Evolutionary conservation across 495 filamentous ascomycete species (phyloP).

Genomic region (Bacidia gigantensis): DNA sequence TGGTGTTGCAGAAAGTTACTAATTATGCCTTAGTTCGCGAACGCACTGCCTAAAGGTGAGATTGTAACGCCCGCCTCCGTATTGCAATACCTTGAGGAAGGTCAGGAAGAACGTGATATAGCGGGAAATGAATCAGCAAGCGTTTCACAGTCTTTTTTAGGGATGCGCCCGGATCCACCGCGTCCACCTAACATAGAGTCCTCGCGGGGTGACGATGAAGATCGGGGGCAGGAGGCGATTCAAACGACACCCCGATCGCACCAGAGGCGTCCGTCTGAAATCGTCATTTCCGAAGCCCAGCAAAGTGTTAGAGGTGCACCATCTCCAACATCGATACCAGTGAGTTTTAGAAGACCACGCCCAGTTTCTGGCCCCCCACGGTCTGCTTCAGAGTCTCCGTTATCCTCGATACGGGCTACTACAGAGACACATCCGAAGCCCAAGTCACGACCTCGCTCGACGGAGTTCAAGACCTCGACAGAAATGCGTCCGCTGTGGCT

Average conservation of each 20-base stretch:
- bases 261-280: neutral
- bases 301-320: conserved; percentile 13
- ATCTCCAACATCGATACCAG: conserved; percentile 37
- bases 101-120: neutral
- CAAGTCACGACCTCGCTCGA: conserved; percentile 28
- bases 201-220: neutral
- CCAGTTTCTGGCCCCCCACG: conserved; percentile 27
- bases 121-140: conserved; percentile 14
- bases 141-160: conserved; percentile 36
- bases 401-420: conserved; percentile 16
- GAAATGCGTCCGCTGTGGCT: conserved; percentile 38
- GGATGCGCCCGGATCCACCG: conserved; percentile 35
- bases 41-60: neutral
- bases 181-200: conserved; percentile 12
- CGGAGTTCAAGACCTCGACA: conserved; percentile 32
- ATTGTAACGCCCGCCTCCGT: conserved; percentile 4
- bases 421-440: conserved; percentile 24
- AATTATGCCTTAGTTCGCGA: conserved; percentile 10
- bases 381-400: conserved; percentile 24
- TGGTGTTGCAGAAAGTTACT: conserved; percentile 5
- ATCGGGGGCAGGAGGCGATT: conserved; percentile 12
- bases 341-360: conserved; percentile 33
- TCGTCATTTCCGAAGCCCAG: neutral
- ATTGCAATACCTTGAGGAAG: conserved; percentile 4
- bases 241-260: neutral